Evolutionary conservation across 108 stramenopile genomes (phyloP), one percentile per base, ranked within the genome.

Genomic region (Cyclostephanos invisitatus): DNA sequence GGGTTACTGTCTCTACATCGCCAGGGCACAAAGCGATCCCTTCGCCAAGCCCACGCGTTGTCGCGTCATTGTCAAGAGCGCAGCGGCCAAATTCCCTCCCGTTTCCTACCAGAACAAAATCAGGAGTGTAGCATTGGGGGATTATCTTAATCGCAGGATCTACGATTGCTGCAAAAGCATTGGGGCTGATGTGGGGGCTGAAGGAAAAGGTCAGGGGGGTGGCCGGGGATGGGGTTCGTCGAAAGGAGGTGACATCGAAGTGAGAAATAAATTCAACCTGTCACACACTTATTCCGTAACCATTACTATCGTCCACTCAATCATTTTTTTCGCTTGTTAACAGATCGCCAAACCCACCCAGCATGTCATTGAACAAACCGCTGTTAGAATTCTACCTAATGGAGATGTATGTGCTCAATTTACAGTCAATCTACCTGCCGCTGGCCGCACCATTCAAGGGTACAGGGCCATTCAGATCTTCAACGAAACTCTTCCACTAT

Each of bases 391-490:
- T 9, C 70, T 80, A 27, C 67, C 58, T 44, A 66, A 69, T 44
- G 92, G 95, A 18, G 83, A 83, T 69, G 68, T 98, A 11, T 74
- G 86, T 64, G 94, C 84, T 7, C 92, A 96, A 71, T 84, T 98
- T 60, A 92, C 95, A n/a, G 83, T 98, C 65, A 95, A 87, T 62
- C 90, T 98, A 32, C 97, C 96, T 5, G 97, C 97, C 25, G 74
- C 88, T 10, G 97, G 98, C 10, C 77, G 98, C 56, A 85, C 85
- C 50, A 92, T 98, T 68, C 84, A 89, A 17, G 98, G 98, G 50
- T 65, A 77, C 21, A 88, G 85, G 60, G 96, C 96, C 17, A 76
- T 81, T 25, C 70, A 94, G 51, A 92, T 97, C 38, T 89, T 98
- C 48, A 68, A 79, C 21, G 57, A 78, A 22, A 76, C 78, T 8